Evolutionary conservation across 257 asterid species (phyloP).

Genomic region (Scutellaria minor): DNA sequence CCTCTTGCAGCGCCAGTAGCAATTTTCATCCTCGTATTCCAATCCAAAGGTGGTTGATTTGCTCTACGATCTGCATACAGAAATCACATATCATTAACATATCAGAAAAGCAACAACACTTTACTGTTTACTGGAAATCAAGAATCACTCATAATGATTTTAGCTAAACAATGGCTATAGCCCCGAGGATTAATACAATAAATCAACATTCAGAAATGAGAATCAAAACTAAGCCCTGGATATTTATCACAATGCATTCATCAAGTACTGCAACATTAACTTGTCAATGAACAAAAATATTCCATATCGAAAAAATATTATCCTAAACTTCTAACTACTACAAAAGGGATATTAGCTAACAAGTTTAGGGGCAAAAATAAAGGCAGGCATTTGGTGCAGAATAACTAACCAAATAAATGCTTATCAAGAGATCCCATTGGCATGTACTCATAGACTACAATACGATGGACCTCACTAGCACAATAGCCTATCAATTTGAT

Average conservation of each 20-base stretch:
- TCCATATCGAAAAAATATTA: neutral
- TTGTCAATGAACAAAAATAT: neutral
- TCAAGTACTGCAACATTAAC: neutral
- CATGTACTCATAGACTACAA: constrained; percentile 96
- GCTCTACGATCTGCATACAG: constrained; percentile 56
- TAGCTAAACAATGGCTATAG: neutral
- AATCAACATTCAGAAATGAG: neutral
- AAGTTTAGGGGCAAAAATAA: constrained; percentile 12
- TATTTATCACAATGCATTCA: neutral
- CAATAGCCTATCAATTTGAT: constrained; percentile 97
- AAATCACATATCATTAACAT: neutral
- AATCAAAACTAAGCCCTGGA: too few species aligned
- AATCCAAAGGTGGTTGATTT: constrained; percentile 79
- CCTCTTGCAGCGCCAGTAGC: constrained; percentile 97
- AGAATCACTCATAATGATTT: neutral
- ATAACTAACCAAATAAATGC: constrained; percentile 88
- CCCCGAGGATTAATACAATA: neutral
- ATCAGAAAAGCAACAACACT: neutral
- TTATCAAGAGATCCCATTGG: constrained; percentile 96
- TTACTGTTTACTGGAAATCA: constrained; percentile 7
- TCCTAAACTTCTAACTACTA: neutral
- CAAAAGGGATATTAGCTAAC: neutral
- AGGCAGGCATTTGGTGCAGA: constrained; percentile 1
- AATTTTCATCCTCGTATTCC: constrained; percentile 94
- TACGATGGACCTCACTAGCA: constrained; percentile 96